Percentiles rank a stretch among this genome's conserved stretches.
phyloP scores from a whole-genome alignment of 345 rosid genomes.

The Acer yangbiense region DNA sequence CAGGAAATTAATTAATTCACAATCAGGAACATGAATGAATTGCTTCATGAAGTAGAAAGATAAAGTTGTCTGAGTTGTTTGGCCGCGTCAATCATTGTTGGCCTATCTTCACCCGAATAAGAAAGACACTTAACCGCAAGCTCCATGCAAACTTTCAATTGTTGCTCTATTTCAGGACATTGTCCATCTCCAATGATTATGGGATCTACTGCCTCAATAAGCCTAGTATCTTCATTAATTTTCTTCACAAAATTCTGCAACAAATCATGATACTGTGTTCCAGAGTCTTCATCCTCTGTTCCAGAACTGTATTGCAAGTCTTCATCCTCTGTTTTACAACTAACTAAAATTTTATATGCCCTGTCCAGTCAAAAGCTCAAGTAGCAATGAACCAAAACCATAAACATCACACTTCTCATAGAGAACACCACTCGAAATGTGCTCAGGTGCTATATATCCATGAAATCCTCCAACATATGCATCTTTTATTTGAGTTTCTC shows the following conservation, averaged over 20 bases:
- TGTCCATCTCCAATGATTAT: too few relatives aligned
- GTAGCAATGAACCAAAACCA: not conserved
- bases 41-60: not conserved
- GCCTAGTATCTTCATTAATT: not conserved
- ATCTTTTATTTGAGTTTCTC: too few relatives aligned
- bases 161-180: too few relatives aligned
- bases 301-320: too few relatives aligned
- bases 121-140: not conserved
- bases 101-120: not conserved
- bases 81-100: constrained; percentile 10
- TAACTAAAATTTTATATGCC: not conserved
- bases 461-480: too few relatives aligned
- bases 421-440: not conserved
- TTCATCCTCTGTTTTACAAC: too few relatives aligned
- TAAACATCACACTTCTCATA: constrained; percentile 29
- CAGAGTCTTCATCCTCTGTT: too few relatives aligned
- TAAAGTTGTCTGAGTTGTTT: constrained; percentile 7
- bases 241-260: too few relatives aligned
- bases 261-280: too few relatives aligned
- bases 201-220: not conserved
- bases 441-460: too few relatives aligned
- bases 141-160: not conserved
- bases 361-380: not conserved
- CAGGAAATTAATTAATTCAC: too few relatives aligned
- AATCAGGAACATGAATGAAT: too few relatives aligned